A percentile compares a stretch with the other conserved stretches of the same genome.
These are phyloP conservation scores for Leucocoprinus birnbaumii DNA, from an alignment of 768 basidiomycete genomes.

Conservation along the genomic window DNA sequence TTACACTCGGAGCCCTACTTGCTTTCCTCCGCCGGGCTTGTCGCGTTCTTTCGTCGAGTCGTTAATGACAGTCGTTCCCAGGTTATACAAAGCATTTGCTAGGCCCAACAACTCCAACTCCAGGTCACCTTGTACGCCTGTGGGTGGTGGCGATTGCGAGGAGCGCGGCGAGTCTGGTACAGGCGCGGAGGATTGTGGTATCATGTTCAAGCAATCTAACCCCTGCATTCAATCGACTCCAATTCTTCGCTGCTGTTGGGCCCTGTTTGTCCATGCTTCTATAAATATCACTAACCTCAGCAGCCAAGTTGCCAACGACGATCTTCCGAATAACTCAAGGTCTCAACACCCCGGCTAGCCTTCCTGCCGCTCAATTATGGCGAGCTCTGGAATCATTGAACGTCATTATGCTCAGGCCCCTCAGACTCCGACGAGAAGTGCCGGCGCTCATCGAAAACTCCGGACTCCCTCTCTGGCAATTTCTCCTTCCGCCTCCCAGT, in stretches of 20 bases:
- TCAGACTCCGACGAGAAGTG: background rate
- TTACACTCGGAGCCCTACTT: conserved; percentile 75
- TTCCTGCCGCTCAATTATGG: background rate
- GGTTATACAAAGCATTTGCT: conserved; percentile 74
- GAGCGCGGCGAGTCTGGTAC: conserved; percentile 71
- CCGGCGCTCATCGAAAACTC: background rate
- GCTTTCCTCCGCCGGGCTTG: conserved; percentile 67
- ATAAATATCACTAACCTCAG: conserved; percentile 9
- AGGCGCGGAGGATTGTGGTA: conserved; percentile 10
- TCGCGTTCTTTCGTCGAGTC: conserved; percentile 81
- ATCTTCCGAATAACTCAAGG: too few relatives aligned
- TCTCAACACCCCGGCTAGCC: too few relatives aligned
- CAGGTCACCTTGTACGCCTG: conserved; percentile 68
- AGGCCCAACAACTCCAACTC: conserved; percentile 76
- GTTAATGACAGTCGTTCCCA: conserved; percentile 81
- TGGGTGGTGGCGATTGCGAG: conserved; percentile 70
- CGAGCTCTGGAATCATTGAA: background rate
- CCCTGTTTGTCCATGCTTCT: conserved; percentile 2
- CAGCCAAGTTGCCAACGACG: background rate
- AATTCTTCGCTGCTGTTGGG: conserved; percentile 4
- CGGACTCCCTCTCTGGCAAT: background rate
- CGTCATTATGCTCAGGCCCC: background rate
- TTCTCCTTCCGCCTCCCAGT: background rate
- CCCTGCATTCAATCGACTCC: background rate
- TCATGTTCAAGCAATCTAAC: background rate